Evolutionary conservation across 2,329 filamentous ascomycete genomes (phyloP).

Genomic region (Neofusicoccum sp.): DNA sequence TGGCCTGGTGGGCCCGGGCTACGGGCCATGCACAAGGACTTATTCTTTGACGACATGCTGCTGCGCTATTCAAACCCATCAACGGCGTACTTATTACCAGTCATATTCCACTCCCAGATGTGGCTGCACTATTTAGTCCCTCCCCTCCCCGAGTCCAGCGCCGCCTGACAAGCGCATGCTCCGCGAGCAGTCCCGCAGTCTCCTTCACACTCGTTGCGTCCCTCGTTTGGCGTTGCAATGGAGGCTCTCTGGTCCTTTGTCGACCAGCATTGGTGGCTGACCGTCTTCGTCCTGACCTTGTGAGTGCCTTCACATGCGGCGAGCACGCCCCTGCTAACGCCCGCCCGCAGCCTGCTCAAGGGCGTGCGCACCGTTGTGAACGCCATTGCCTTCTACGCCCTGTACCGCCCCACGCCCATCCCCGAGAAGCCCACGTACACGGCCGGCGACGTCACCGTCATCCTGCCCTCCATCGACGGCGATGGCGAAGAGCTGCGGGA

Average conservation of each 20-base stretch:
- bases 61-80: constrained; percentile 19
- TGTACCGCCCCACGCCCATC: constrained; percentile 79
- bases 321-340: not conserved
- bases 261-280: constrained; percentile 20
- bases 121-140: constrained; percentile 18
- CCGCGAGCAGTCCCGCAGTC: constrained; percentile 10
- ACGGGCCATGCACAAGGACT: constrained; percentile 18
- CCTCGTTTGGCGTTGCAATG: constrained; percentile 19
- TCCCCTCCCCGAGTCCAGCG: constrained; percentile 9
- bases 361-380: constrained; percentile 85
- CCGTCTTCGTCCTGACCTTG: constrained; percentile 17
- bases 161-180: constrained; percentile 12
- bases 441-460: constrained; percentile 83
- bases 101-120: constrained; percentile 16
- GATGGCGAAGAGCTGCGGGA: constrained; percentile 78
- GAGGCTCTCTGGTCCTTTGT: constrained; percentile 19
- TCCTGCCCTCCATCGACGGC: constrained; percentile 89
- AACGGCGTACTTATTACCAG: constrained; percentile 17
- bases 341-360: constrained; percentile 69
- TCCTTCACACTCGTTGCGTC: constrained; percentile 18
- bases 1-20: constrained; percentile 18
- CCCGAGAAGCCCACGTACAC: constrained; percentile 78
- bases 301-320: not conserved
- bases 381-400: constrained; percentile 74
- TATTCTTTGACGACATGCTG: constrained; percentile 20